phyloP scores from a whole-genome alignment of 148 eudicot genomes.

The Salicornia ramosissima region DNA sequence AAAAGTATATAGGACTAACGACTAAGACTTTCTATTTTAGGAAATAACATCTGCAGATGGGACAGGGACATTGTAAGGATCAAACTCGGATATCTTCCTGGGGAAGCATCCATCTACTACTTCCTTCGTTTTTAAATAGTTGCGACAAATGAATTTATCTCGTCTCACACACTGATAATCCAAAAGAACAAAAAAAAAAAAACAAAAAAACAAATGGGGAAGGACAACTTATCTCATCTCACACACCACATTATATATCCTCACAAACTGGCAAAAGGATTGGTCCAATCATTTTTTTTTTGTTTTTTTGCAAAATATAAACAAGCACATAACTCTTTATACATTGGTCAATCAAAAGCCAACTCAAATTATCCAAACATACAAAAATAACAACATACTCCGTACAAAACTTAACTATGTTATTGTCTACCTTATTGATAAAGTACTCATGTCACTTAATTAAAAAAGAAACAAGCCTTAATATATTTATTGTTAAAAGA shows the following conservation, averaged over 20 bases:
- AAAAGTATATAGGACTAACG: too few species aligned
- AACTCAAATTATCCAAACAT: conserved; percentile 12
- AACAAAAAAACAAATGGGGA: not conserved
- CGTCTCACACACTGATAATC: too few species aligned
- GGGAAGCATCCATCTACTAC: too few species aligned
- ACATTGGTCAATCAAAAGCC: conserved; percentile 19
- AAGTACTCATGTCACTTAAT: too few species aligned
- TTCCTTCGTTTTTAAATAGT: too few species aligned
- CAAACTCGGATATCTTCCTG: too few species aligned
- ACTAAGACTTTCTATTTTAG: too few species aligned
- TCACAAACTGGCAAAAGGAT: conserved; percentile 22
- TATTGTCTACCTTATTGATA: too few species aligned
- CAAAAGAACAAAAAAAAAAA: too few species aligned
- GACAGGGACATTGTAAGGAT: too few species aligned
- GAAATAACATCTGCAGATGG: too few species aligned
- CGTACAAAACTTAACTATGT: not conserved
- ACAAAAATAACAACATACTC: not conserved
- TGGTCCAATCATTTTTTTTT: conserved; percentile 16
- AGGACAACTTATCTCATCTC: conserved; percentile 3
- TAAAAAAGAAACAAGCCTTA: not conserved
- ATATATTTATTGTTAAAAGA: not conserved
- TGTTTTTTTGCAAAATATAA: conserved; percentile 18
- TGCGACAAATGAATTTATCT: too few species aligned
- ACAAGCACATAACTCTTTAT: conserved; percentile 10
- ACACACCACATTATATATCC: not conserved